Evolutionary conservation across 1,139 yeast genomes (phyloP).

Genomic region (Lodderomyces margitis): DNA sequence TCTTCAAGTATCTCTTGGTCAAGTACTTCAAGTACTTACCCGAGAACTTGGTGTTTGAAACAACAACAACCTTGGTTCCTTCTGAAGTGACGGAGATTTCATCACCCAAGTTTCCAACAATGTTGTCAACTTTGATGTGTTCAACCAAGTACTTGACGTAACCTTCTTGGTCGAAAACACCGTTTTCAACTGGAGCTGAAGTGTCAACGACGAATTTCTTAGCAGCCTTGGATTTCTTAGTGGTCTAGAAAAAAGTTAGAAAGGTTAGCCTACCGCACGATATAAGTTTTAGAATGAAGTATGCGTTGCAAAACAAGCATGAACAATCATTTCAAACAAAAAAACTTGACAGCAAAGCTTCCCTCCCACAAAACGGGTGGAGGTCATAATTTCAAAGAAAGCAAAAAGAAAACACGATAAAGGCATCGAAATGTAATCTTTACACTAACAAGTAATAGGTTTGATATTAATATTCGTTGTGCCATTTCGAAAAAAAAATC

Average conservation of each 20-base stretch:
- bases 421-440: background rate
- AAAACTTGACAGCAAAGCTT: slow-evolving; percentile 19
- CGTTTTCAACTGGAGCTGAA: slow-evolving; percentile 96
- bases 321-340: too few species aligned
- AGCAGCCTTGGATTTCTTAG: slow-evolving; percentile 75
- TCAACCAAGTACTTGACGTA: slow-evolving; percentile 97
- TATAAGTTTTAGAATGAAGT: background rate
- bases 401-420: background rate
- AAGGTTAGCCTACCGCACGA: slow-evolving; percentile 61
- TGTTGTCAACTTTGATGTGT: slow-evolving; percentile 98
- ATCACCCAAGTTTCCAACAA: slow-evolving; percentile 96
- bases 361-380: slow-evolving; percentile 3
- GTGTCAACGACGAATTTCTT: slow-evolving; percentile 96
- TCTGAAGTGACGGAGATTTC: slow-evolving; percentile 85
- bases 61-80: slow-evolving; percentile 77
- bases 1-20: slow-evolving; percentile 99
- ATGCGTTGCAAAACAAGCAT: background rate
- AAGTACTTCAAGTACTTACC: slow-evolving; percentile 99
- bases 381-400: background rate
- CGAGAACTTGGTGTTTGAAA: slow-evolving; percentile 92
- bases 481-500: too few species aligned
- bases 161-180: slow-evolving; percentile 96
- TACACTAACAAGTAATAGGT: background rate
- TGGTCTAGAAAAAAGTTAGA: slow-evolving; percentile 49
- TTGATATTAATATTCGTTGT: background rate